Conservation (phyloP, 2,329 filamentous ascomycete genomes). For the Venturiaceae sp. region DNA sequence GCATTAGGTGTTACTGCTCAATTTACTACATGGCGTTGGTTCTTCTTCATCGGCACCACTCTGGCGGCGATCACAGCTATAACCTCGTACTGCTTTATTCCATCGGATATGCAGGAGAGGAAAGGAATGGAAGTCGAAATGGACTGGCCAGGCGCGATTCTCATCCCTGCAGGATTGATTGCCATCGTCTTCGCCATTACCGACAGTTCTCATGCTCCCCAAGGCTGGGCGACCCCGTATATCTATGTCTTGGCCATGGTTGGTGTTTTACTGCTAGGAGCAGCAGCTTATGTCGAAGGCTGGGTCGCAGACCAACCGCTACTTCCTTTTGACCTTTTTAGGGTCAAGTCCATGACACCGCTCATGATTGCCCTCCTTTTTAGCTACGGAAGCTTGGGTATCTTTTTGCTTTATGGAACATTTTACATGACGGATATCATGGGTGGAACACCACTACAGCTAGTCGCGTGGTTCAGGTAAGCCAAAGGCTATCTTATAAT, state of each 20-base stretch:
- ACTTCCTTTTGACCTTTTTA: conserved; percentile 60
- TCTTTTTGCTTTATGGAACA: conserved; percentile 61
- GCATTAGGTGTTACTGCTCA: conserved; percentile 37
- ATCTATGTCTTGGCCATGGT: conserved; percentile 56
- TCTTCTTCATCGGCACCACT: conserved; percentile 56
- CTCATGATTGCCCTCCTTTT: conserved; percentile 53
- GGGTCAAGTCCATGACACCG: conserved; percentile 57
- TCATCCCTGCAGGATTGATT: conserved; percentile 55
- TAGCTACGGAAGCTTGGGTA: conserved; percentile 57
- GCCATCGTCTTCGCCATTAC: conserved; percentile 69
- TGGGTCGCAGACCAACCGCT: conserved; percentile 60
- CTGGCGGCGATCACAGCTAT: conserved; percentile 36
- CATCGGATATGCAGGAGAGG: conserved; percentile 34
- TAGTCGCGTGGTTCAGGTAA: conserved; percentile 54
- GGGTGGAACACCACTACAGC: conserved; percentile 47
- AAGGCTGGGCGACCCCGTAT: conserved; percentile 65
- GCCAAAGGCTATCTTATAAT: background rate
- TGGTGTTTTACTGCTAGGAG: conserved; percentile 49
- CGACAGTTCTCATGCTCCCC: conserved; percentile 57
- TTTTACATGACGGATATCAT: conserved; percentile 57
- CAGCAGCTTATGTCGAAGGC: conserved; percentile 61
- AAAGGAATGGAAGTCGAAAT: conserved; percentile 40
- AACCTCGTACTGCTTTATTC: conserved; percentile 39
- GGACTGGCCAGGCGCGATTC: conserved; percentile 57
- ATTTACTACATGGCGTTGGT: conserved; percentile 53